Evolutionary conservation across 2,329 filamentous ascomycete genomes (phyloP), one percentile per base, ranked within the genome.

Genomic region (Fusarium incarnatum): DNA sequence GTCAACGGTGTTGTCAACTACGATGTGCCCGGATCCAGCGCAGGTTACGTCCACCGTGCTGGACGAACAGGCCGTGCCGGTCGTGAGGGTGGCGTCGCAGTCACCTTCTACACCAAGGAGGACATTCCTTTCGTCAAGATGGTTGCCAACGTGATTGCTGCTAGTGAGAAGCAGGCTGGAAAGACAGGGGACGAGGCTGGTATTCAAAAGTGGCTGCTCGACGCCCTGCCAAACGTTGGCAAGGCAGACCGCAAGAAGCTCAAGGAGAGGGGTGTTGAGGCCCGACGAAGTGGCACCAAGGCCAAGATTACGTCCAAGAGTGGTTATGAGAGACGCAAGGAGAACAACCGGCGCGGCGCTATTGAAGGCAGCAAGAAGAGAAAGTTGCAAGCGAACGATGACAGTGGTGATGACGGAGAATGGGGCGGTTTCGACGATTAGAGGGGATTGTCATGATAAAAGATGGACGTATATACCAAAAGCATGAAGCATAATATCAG

Each of bases 1-100:
- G 91, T 99, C 68, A 98, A 98, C 76, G 94, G 94, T 47, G 94
- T 99, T 0, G 92, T 99, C 54, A 99, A 98, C 81, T 99, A 98
- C 81, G 96, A 99, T 79, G 94, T 98, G 11, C 96, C 96, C 0
- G 93, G 91, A n/a, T 94, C 92, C 0, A 92, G 92, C 8, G 95
- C 94, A 1, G 90, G 89, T 2, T 99, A 99, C 77, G 92, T 99
- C 9, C 96, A 99, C 81, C 92, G 96, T 13, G 94, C 96, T 0
- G 96, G 96, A 1, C 88, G 96, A 48, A 98, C 96, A 0, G 96
- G 95, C 0, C 88, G 96, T 23, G 96, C 94, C 0, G 96, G 96
- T 0, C 88, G 94, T 25, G 89, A 92, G 75, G 94, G 94, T 22
- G 96, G 96, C 49, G 88, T 97, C 6, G 94, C 94, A 0, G 91